These are phyloP conservation scores for Podaxis rugospora DNA, from an alignment of 768 basidiomycete genomes.

Conservation along the genomic window DNA sequence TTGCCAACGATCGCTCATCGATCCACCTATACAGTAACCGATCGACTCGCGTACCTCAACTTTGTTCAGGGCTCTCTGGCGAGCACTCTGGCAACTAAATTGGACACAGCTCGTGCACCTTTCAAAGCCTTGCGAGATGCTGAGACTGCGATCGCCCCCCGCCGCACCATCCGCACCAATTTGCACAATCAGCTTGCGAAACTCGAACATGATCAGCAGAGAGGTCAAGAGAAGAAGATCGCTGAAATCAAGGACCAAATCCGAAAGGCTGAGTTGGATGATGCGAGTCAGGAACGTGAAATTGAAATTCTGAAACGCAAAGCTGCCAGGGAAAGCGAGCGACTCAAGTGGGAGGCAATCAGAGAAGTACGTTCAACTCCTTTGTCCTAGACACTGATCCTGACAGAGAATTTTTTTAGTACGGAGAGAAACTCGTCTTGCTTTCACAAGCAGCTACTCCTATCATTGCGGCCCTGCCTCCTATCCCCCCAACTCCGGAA, in stretches of 20 bases:
- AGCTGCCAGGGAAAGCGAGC: conserved; percentile 71
- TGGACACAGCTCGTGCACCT: conserved; percentile 61
- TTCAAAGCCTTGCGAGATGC: conserved; percentile 72
- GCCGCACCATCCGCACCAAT: conserved; percentile 54
- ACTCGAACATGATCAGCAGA: conserved; percentile 64
- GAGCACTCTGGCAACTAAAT: conserved; percentile 50
- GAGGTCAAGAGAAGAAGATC: conserved; percentile 61
- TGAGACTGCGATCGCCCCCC: conserved; percentile 56
- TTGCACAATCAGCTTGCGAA: conserved; percentile 58
- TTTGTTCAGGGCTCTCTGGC: conserved; percentile 72
- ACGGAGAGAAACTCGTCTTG: conserved; percentile 74
- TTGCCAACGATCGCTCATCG: conserved; percentile 12
- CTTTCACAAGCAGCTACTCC: conserved; percentile 67
- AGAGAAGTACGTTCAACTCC: conserved; percentile 52
- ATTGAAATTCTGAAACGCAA: conserved; percentile 71
- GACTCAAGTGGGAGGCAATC: conserved; percentile 75
- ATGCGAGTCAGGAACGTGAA: conserved; percentile 65
- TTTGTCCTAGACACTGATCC: neutral
- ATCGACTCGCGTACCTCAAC: conserved; percentile 78
- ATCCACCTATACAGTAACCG: conserved; percentile 47
- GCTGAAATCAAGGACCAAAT: conserved; percentile 70
- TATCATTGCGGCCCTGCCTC: conserved; percentile 58
- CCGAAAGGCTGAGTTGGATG: conserved; percentile 57
- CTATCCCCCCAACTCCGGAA: conserved; percentile 54
- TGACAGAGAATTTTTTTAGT: conserved; percentile 37